Evolutionary conservation across 2,329 filamentous ascomycete genomes (phyloP).

Genomic region (Phoma sp.): DNA sequence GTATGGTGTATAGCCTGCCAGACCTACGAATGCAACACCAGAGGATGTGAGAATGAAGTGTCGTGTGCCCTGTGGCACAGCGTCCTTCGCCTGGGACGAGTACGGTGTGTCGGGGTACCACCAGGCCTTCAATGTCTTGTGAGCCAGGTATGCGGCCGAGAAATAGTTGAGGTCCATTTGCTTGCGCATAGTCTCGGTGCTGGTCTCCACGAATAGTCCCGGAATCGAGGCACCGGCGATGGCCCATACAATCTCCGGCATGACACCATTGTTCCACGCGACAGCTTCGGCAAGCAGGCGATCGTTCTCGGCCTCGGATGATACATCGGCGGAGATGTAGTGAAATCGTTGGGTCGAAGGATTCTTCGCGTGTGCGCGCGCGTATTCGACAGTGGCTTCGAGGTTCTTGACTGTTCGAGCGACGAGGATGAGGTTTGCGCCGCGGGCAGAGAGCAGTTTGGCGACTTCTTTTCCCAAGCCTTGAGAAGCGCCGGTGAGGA

Average conservation of each 20-base stretch:
- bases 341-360: slow-evolving; percentile 76
- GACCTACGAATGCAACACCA: slow-evolving; percentile 73
- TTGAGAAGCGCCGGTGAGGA: slow-evolving; percentile 90
- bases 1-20: slow-evolving; percentile 85
- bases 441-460: slow-evolving; percentile 76
- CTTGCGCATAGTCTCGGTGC: slow-evolving; percentile 67
- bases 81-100: slow-evolving; percentile 39
- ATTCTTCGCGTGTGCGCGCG: slow-evolving; percentile 71
- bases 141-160: slow-evolving; percentile 83
- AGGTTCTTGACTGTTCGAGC: slow-evolving; percentile 80
- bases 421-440: slow-evolving; percentile 85
- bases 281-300: slow-evolving; percentile 74
- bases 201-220: slow-evolving; percentile 76
- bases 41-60: slow-evolving; percentile 91
- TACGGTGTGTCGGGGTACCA: slow-evolving; percentile 54
- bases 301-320: slow-evolving; percentile 70
- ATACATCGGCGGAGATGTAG: slow-evolving; percentile 83
- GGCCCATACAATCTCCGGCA: slow-evolving; percentile 90
- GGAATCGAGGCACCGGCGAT: slow-evolving; percentile 78
- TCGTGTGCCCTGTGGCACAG: slow-evolving; percentile 51
- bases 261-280: slow-evolving; percentile 74
- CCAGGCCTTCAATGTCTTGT: slow-evolving; percentile 79
- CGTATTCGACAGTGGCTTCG: slow-evolving; percentile 68
- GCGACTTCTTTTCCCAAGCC: slow-evolving; percentile 85
- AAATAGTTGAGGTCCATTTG: slow-evolving; percentile 96